Percentiles rank a stretch among this genome's conserved stretches.
These are phyloP conservation scores for Sherardia arvensis DNA, from an alignment of 257 asterid genomes.

Conservation along the genomic window DNA sequence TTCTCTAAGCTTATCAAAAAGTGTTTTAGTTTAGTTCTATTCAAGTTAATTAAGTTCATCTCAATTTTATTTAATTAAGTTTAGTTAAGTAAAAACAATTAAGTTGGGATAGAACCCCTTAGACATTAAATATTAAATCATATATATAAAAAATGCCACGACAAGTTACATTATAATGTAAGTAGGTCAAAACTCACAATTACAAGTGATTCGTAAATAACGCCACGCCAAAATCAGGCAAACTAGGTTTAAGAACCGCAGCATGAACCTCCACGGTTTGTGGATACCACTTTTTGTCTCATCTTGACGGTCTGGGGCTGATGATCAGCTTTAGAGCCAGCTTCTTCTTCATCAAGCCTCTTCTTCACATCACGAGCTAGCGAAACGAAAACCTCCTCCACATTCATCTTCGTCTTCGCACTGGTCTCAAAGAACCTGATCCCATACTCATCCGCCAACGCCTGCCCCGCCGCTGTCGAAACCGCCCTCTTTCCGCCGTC, in stretches of 20 bases:
- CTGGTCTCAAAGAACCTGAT: slow-evolving; percentile 85
- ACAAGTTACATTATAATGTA: too few relatives aligned
- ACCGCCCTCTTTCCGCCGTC: slow-evolving; percentile 89
- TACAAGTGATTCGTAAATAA: too few relatives aligned
- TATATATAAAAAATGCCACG: too few relatives aligned
- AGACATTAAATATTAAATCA: too few relatives aligned
- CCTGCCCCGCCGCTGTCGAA: slow-evolving; percentile 73
- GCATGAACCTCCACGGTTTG: neutral
- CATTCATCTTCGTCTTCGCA: slow-evolving; percentile 82
- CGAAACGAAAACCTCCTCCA: slow-evolving; percentile 84
- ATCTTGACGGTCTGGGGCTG: slow-evolving; percentile 13
- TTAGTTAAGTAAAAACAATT: too few relatives aligned
- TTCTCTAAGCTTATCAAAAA: too few relatives aligned
- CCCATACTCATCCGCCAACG: slow-evolving; percentile 83
- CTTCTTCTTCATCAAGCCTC: slow-evolving; percentile 72
- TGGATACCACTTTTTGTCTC: neutral
- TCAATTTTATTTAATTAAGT: too few relatives aligned
- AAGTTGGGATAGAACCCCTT: too few relatives aligned
- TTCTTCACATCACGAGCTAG: slow-evolving; percentile 73
- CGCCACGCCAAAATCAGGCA: too few relatives aligned
- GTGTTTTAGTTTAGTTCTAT: too few relatives aligned
- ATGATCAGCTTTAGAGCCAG: slow-evolving; percentile 54
- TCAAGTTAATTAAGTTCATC: too few relatives aligned
- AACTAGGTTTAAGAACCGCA: neutral
- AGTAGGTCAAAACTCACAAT: too few relatives aligned